Base-by-base conservation (phyloP, 805 yeast genomes). In the Wickerhamiella kurtzmanii region DNA sequence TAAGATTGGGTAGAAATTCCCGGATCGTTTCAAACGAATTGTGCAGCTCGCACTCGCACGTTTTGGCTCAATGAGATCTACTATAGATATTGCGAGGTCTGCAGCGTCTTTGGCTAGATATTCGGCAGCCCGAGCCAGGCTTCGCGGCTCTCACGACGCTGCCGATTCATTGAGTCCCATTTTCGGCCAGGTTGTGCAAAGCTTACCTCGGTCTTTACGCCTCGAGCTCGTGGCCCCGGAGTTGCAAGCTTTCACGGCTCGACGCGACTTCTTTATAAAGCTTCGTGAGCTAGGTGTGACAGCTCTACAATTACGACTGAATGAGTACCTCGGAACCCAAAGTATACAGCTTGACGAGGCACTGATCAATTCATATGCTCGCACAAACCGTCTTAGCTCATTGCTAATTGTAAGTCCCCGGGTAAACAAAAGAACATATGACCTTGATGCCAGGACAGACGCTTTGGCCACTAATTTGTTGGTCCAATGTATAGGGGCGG, bases 321-420 rank as follows among this genome's bases (percentile, higher is more conserved):
- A 56, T 38, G 49, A 46, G 16, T 50, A 47, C 20, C 44, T 56
- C 13, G 58, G 60, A 6, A 55, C 60, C 5, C 57, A 53, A 19
- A 53, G 41, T 16, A 53, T 53, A 3, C 44, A 19, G 21, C 17
- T 53, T 8, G 41, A 50, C n/a, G 19, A 25, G 3, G 20, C 15
- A 5, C 47, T 56, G 6, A 15, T 56, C 2, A 37, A 41, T 16
- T 40, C 25, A 37, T 56, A 41, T 32, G 51, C 50, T 4, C 49
- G 39, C 2, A 18, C 37, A 3, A 48, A 47, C 47, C 16, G 50
- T 43, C 37, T 48, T 51, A 25, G n/a, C 22, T 35, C 4, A 18
- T 39, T 15, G 38, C 40, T 37, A 16, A 42, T 3, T 25, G 32
- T 11, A 11, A 25, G 32, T 11, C 11, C 32, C 9, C 6, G 32